A percentile compares a stretch with the other conserved stretches of the same genome.
phyloP scores from a whole-genome alignment of 768 basidiomycete species.

The Termitomyces bulborhizus region DNA sequence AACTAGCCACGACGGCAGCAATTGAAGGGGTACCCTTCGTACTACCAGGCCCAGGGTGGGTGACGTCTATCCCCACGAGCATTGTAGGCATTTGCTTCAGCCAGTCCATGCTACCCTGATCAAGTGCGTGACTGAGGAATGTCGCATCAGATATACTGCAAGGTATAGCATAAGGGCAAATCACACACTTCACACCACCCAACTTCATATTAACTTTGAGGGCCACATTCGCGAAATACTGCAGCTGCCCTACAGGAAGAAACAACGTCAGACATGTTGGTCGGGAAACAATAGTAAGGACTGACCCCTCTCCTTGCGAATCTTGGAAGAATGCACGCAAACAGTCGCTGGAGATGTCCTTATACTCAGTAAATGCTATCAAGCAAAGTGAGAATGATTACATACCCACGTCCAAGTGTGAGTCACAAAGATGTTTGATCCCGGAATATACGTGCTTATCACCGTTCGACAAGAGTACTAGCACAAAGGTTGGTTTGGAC shows the following conservation, averaged over 20 bases:
- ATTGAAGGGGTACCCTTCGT: slow-evolving; percentile 74
- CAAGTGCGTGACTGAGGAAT: slow-evolving; percentile 34
- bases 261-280: slow-evolving; percentile 11
- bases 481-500: slow-evolving; percentile 47
- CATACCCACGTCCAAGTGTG: slow-evolving; percentile 51
- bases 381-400: neutral
- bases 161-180: neutral
- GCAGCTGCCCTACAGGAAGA: slow-evolving; percentile 40
- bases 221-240: slow-evolving; percentile 78
- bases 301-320: slow-evolving; percentile 57
- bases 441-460: slow-evolving; percentile 77
- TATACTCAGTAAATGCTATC: neutral
- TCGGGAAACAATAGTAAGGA: slow-evolving; percentile 13
- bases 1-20: slow-evolving; percentile 79
- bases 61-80: slow-evolving; percentile 79
- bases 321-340: slow-evolving; percentile 68
- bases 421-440: slow-evolving; percentile 68
- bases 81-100: slow-evolving; percentile 59
- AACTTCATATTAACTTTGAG: slow-evolving; percentile 82
- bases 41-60: slow-evolving; percentile 75
- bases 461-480: slow-evolving; percentile 60
- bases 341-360: slow-evolving; percentile 43
- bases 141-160: neutral
- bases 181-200: slow-evolving; percentile 65
- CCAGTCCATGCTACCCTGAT: slow-evolving; percentile 52